Percentiles rank a stretch among this genome's conserved stretches.
Conservation (phyloP, 352 stramenopile species). For the Phytophthora melonis region DNA sequence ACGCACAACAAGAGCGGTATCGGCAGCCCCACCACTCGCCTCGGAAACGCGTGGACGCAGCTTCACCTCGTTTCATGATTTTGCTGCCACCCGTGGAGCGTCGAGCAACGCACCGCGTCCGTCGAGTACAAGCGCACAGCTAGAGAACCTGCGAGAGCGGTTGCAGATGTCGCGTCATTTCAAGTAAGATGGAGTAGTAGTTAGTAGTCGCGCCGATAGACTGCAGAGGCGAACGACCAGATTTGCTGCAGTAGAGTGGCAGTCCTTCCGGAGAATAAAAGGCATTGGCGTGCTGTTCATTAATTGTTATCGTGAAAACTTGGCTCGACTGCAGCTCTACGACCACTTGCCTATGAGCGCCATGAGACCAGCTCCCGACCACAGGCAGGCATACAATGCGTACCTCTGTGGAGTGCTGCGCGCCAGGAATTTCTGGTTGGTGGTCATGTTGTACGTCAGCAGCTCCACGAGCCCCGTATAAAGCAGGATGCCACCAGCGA, state of each 20-base stretch:
- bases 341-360: slow-evolving; percentile 75
- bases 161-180: slow-evolving; percentile 49
- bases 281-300: slow-evolving; percentile 1
- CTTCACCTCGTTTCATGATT: slow-evolving; percentile 61
- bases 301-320: background rate
- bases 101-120: slow-evolving; percentile 23
- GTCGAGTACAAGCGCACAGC: slow-evolving; percentile 33
- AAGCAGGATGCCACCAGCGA: slow-evolving; percentile 74
- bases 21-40: slow-evolving; percentile 21
- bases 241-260: slow-evolving; percentile 2
- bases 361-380: slow-evolving; percentile 62
- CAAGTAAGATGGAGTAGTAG: slow-evolving; percentile 21
- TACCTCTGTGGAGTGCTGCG: slow-evolving; percentile 37
- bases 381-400: slow-evolving; percentile 51
- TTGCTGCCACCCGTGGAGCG: slow-evolving; percentile 40
- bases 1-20: slow-evolving; percentile 31
- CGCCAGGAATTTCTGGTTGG: slow-evolving; percentile 60
- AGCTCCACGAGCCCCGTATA: slow-evolving; percentile 77
- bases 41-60: slow-evolving; percentile 46
- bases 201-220: slow-evolving; percentile 16
- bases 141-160: slow-evolving; percentile 41
- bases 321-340: slow-evolving; percentile 21
- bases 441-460: slow-evolving; percentile 78
- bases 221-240: background rate
- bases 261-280: background rate